Conservation (phyloP, 306 rosid genomes). For the Cajanus cajan region DNA sequence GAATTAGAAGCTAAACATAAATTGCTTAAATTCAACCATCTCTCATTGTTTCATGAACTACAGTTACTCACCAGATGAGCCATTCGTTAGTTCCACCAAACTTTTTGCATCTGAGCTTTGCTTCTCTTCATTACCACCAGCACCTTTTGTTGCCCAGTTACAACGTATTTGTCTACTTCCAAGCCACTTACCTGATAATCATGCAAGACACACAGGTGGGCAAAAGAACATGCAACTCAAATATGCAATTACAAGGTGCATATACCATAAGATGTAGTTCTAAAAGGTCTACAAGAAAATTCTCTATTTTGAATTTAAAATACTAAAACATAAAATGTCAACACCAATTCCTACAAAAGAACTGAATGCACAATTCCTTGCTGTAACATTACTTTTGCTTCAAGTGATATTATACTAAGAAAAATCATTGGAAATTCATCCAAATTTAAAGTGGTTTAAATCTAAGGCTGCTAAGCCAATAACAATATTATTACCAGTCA, state of each 20-base stretch:
- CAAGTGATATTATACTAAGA: neutral
- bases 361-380: neutral
- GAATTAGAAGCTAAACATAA: neutral
- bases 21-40: neutral
- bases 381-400: neutral
- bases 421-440: neutral
- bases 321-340: neutral
- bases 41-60: neutral
- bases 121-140: constrained; percentile 76
- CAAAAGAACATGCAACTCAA: neutral
- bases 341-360: neutral
- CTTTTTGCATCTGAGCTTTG: constrained; percentile 75
- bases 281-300: neutral
- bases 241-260: neutral
- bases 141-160: constrained; percentile 99
- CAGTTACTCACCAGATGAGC: constrained; percentile 75
- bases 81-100: constrained; percentile 86
- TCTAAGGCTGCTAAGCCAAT: neutral
- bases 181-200: constrained; percentile 83
- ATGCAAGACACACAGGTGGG: neutral
- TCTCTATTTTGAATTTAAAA: neutral
- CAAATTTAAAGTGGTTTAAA: neutral
- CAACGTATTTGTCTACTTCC: constrained; percentile 97
- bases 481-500: constrained; percentile 71
- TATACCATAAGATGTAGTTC: neutral